A percentile compares a stretch with the other conserved stretches of the same genome.
Conservation (phyloP, 106 monocot genomes). For the Acorus gramineus region DNA sequence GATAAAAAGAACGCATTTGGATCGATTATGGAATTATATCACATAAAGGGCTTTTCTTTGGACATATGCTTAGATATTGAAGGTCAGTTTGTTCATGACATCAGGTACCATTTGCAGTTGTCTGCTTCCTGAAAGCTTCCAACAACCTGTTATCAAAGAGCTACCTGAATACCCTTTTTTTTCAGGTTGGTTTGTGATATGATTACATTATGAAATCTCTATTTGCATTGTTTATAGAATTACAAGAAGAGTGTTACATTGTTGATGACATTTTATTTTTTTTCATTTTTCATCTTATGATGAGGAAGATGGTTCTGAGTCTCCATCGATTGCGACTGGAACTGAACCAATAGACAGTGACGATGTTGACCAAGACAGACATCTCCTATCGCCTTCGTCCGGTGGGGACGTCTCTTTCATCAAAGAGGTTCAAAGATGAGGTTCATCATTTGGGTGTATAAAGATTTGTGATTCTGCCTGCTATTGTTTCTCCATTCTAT, state of each 20-base stretch:
- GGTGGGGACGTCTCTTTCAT: constrained; percentile 29
- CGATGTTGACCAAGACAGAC: constrained; percentile 66
- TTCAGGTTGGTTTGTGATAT: constrained; percentile 45
- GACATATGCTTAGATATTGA: neutral
- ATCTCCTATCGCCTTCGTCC: constrained; percentile 49
- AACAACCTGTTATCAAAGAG: constrained; percentile 56
- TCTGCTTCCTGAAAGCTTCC: constrained; percentile 79
- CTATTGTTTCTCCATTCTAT: too few species aligned
- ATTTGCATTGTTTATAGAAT: neutral
- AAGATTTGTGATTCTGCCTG: too few species aligned
- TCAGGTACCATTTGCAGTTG: constrained; percentile 86
- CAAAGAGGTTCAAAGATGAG: constrained; percentile 47
- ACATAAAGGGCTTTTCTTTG: too few species aligned
- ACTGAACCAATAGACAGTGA: constrained; percentile 51
- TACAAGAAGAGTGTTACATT: neutral
- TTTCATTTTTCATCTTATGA: neutral
- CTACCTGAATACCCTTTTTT: constrained; percentile 52
- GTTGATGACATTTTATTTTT: neutral
- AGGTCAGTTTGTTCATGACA: constrained; percentile 6
- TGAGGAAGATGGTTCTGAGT: constrained; percentile 59
- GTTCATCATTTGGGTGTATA: neutral
- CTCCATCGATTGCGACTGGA: constrained; percentile 27
- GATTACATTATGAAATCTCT: neutral
- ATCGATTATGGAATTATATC: too few species aligned
- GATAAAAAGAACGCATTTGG: too few species aligned